A percentile compares a stretch with the other conserved stretches of the same genome.
phyloP scores from a whole-genome alignment of 1,284 basidiomycete genomes.

The Microbotryum lychnidis-dioicae region DNA sequence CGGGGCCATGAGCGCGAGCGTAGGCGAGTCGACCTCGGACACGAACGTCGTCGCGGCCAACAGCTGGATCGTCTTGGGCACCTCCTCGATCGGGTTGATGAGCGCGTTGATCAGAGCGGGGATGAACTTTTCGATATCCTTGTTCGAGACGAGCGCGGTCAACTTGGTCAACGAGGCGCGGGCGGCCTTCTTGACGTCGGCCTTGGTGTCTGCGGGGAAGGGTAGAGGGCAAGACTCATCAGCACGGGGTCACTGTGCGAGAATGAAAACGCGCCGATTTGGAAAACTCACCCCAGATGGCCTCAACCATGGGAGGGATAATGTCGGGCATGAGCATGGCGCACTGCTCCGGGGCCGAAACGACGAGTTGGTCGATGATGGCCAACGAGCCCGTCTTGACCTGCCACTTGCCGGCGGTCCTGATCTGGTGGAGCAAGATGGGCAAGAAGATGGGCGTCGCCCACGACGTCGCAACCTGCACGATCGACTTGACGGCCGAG shows the following conservation, averaged over 20 bases:
- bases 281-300: constrained; percentile 59
- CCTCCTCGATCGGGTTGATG: constrained; percentile 99
- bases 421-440: constrained; percentile 84
- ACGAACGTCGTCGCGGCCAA: constrained; percentile 99
- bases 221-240: too few relatives aligned
- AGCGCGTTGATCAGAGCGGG: constrained; percentile 58
- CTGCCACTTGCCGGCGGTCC: constrained; percentile 98
- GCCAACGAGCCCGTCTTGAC: constrained; percentile 85
- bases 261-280: background rate
- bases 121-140: constrained; percentile 75
- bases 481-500: constrained; percentile 71
- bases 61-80: constrained; percentile 88
- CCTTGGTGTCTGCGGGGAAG: constrained; percentile 72
- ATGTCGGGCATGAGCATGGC: constrained; percentile 91
- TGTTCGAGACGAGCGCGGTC: constrained; percentile 92
- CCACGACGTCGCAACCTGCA: constrained; percentile 83
- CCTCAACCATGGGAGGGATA: constrained; percentile 88
- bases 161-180: constrained; percentile 89
- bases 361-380: constrained; percentile 83
- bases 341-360: constrained; percentile 72
- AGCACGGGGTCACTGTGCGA: background rate
- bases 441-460: constrained; percentile 77
- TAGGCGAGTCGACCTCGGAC: constrained; percentile 98
- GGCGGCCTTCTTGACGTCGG: constrained; percentile 98
- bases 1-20: constrained; percentile 97